phyloP scores from a whole-genome alignment of 345 rosid species.

The Adansonia digitata region DNA sequence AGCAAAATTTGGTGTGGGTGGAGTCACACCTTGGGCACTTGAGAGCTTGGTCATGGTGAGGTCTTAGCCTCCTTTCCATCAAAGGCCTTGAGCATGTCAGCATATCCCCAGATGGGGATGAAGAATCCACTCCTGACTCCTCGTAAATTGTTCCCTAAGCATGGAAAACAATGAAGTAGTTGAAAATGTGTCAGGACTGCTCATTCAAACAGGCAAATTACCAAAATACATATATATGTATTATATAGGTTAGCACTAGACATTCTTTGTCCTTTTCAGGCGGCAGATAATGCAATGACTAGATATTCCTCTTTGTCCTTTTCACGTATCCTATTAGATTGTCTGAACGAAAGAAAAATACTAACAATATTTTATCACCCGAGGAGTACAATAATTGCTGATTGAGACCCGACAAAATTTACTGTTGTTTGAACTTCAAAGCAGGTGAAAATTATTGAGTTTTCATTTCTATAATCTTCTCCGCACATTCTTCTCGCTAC shows the following conservation, averaged over 20 bases:
- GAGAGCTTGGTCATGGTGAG: conserved; percentile 82
- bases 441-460: neutral
- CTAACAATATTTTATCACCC: neutral
- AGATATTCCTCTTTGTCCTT: neutral
- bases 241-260: neutral
- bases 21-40: conserved; percentile 97
- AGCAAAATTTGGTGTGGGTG: conserved; percentile 88
- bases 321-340: neutral
- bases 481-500: neutral
- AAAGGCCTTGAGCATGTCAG: conserved; percentile 78
- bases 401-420: conserved; percentile 1
- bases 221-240: too few relatives aligned
- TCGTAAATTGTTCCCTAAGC: conserved; percentile 51
- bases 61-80: conserved; percentile 88
- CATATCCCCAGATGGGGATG: conserved; percentile 85
- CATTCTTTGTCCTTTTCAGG: conserved; percentile 11
- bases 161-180: neutral
- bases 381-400: neutral
- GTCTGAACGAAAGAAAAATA: neutral
- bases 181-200: conserved; percentile 10
- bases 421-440: neutral
- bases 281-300: conserved; percentile 1
- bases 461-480: neutral
- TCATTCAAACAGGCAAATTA: neutral
- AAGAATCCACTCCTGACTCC: conserved; percentile 55